phyloP scores from a whole-genome alignment of 176 grass and related monocot genomes.

The Bonia amplexicaulis region DNA sequence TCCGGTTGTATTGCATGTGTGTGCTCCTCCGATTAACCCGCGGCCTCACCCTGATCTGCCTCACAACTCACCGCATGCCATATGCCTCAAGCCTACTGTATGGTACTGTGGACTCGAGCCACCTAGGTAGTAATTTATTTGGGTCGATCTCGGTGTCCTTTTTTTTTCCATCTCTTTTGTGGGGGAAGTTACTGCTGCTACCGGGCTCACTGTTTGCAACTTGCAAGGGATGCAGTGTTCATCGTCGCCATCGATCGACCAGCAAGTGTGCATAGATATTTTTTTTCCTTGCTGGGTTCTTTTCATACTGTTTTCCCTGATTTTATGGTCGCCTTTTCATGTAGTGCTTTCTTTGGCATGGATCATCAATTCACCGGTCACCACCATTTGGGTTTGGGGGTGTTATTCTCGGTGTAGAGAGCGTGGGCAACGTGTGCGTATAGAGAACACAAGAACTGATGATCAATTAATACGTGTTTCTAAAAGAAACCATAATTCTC shows the following conservation, averaged over 20 bases:
- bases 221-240: conserved; percentile 20
- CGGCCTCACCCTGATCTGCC: neutral
- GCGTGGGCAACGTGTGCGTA: neutral
- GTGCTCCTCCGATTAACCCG: neutral
- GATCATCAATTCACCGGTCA: neutral
- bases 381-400: neutral
- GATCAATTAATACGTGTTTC: neutral
- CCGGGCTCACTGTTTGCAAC: neutral
- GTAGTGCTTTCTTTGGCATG: conserved; percentile 4
- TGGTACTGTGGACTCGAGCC: neutral
- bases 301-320: conserved; percentile 16
- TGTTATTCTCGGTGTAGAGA: neutral
- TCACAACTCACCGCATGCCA: neutral
- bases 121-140: neutral
- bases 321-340: conserved; percentile 32
- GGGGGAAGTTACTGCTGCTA: neutral
- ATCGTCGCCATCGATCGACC: conserved; percentile 1
- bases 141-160: neutral
- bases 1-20: conserved; percentile 47
- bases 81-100: conserved; percentile 9
- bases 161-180: neutral
- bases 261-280: neutral
- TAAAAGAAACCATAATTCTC: neutral
- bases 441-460: neutral
- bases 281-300: neutral